phyloP scores from a whole-genome alignment of 371 early-diverging fungal species.

The Neoconidiobolus thromboides region DNA sequence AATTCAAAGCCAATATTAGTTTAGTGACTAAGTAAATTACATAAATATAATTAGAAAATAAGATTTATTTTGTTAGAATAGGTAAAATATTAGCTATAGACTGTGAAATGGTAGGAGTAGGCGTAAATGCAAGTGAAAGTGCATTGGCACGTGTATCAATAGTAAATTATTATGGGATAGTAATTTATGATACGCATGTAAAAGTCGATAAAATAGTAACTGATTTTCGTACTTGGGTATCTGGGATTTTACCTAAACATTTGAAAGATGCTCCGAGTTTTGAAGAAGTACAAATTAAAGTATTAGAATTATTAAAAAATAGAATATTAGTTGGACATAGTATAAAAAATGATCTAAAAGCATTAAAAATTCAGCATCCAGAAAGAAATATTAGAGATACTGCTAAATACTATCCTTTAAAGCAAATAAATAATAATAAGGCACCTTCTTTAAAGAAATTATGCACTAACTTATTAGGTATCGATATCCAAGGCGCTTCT shows the following conservation, averaged over 20 bases:
- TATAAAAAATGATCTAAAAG: constrained; percentile 63
- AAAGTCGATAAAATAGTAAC: constrained; percentile 62
- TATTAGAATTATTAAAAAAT: constrained; percentile 58
- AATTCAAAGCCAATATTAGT: no score
- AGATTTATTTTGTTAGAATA: no score
- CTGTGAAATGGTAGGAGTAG: constrained; percentile 98
- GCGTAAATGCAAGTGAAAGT: constrained; percentile 52
- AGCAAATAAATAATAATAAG: no score
- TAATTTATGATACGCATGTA: constrained; percentile 70
- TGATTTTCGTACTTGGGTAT: constrained; percentile 81
- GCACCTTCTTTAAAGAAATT: no score
- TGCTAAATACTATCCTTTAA: no score
- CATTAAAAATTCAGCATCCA: neutral
- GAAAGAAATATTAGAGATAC: no score
- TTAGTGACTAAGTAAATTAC: no score
- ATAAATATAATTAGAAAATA: no score
- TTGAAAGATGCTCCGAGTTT: constrained; percentile 36
- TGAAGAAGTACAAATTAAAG: constrained; percentile 50
- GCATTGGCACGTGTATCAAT: constrained; percentile 78
- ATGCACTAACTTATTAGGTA: constrained; percentile 47
- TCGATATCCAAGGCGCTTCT: constrained; percentile 67
- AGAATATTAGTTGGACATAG: constrained; percentile 83
- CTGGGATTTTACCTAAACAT: constrained; percentile 76
- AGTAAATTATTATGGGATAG: constrained; percentile 83
- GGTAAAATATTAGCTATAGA: constrained; percentile 54